Base-by-base conservation (phyloP, 2,329 filamentous ascomycete species). In the Acrocalymma vagum region DNA sequence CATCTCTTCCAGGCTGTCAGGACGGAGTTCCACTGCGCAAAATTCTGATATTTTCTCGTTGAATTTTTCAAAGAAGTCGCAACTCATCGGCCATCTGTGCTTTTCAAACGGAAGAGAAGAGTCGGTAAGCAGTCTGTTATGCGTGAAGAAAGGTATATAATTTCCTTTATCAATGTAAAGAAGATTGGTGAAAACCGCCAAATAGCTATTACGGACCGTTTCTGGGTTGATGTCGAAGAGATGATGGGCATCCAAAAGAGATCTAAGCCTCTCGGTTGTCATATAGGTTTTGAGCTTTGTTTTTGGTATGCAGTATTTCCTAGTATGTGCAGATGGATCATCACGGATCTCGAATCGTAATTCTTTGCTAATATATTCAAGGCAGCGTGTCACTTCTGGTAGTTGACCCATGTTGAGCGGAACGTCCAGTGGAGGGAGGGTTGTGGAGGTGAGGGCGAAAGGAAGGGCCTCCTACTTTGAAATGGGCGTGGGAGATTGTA, bases 21-120 rank as follows among this genome's bases (percentile, higher is more conserved):
- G 16, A 4, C 8, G 13, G 5, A 58, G 43, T 1, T 21, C 3
- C 9, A 22, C 17, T 0, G 45, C 41, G 10, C 47, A 53, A 21
- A 54, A 55, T 9, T 29, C 10, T 51, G 53, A 59, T 34, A 59
- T 55, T 2, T 22, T 29, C 5, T 52, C 4, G 22, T 18, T 30
- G 24, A 61, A 61, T 1, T 29, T 10, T 0, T 37, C 7, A 29
- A 52, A 48, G 18, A 53, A 39, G 17, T 38, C 2, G 14, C 18
- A 41, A 3, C 28, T 11, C 0, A 17, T 20, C 3, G 41, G 38
- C 43, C 42, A 55, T 15, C 35, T 14, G 1, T 28, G 15, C 26
- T 18, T 27, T 1, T 34, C 9, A 4, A 58, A 55, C 1, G 57
- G 57, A 2, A 60, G 36, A 10, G 30, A 26, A 0, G 9, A 3